phyloP scores from a whole-genome alignment of 352 stramenopile genomes.

The Pythium myriotylum region DNA sequence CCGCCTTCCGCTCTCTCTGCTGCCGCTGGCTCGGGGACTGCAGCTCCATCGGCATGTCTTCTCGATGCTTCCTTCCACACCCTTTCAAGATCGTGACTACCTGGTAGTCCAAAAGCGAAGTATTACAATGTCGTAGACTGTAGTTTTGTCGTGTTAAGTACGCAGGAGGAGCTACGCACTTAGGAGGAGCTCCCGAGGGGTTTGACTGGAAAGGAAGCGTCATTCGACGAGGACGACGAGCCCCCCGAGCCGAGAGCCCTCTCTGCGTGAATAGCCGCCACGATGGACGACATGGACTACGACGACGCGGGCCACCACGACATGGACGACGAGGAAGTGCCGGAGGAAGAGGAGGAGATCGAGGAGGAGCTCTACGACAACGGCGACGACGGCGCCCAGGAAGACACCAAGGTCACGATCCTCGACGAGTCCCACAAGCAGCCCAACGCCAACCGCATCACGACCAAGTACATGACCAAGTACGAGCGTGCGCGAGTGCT shows the following conservation, averaged over 20 bases:
- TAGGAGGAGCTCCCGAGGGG: constrained; percentile 7
- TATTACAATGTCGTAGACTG: background rate
- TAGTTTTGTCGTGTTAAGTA: constrained; percentile 10
- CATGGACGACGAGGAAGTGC: constrained; percentile 84
- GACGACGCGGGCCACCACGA: constrained; percentile 76
- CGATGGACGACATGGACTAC: constrained; percentile 88
- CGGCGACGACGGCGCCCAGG: constrained; percentile 45
- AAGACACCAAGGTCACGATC: constrained; percentile 75
- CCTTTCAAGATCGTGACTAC: constrained; percentile 26
- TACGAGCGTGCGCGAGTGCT: constrained; percentile 98
- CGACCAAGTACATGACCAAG: constrained; percentile 99
- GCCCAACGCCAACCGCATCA: constrained; percentile 92
- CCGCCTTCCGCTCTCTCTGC: constrained; percentile 24
- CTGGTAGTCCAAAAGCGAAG: constrained; percentile 2
- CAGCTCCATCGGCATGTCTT: constrained; percentile 12
- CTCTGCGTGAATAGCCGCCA: background rate
- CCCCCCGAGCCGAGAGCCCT: background rate
- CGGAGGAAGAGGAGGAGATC: constrained; percentile 80
- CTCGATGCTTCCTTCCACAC: constrained; percentile 8
- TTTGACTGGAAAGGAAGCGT: constrained; percentile 33
- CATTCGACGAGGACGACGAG: constrained; percentile 16
- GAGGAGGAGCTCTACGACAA: constrained; percentile 76
- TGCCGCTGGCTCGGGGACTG: constrained; percentile 17
- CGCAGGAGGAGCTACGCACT: constrained; percentile 10
- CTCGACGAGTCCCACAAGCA: constrained; percentile 87